Percentiles rank a stretch among this genome's conserved stretches.
phyloP scores from a whole-genome alignment of 495 filamentous ascomycete species.

The Podospora australis region DNA sequence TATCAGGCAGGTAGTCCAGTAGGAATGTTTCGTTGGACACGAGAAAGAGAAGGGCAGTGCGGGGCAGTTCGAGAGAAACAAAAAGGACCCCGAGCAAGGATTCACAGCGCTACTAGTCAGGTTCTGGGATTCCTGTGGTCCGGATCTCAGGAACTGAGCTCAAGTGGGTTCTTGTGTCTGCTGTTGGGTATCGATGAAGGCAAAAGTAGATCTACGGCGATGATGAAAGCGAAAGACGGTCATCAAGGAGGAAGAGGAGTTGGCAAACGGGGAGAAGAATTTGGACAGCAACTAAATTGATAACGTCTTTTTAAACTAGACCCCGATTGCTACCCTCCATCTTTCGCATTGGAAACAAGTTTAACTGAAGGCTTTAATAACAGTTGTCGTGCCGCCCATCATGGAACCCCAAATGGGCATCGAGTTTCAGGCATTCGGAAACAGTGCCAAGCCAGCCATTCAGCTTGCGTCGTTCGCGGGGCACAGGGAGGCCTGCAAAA shows the following conservation, averaged over 20 bases:
- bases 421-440: slow-evolving; percentile 15
- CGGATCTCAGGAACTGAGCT: not conserved
- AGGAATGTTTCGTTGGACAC: not conserved
- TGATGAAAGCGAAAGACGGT: too few species aligned
- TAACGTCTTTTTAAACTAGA: not conserved
- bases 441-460: slow-evolving; percentile 17
- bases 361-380: too few species aligned
- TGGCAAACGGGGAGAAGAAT: not conserved
- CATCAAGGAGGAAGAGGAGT: not conserved
- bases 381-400: not conserved
- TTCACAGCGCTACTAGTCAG: not conserved
- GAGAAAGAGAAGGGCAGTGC: slow-evolving; percentile 3
- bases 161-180: slow-evolving; percentile 1
- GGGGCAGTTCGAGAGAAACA: slow-evolving; percentile 5
- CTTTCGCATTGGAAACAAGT: not conserved
- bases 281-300: too few species aligned
- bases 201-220: too few species aligned
- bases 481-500: slow-evolving; percentile 9
- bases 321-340: not conserved
- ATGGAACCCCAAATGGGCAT: not conserved
- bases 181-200: not conserved
- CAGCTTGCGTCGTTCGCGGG: slow-evolving; percentile 21
- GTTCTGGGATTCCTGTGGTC: not conserved
- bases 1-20: not conserved
- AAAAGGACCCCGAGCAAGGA: slow-evolving; percentile 4